Evolutionary conservation across 352 stramenopile genomes (phyloP).

Genomic region (Pythium sp.): DNA sequence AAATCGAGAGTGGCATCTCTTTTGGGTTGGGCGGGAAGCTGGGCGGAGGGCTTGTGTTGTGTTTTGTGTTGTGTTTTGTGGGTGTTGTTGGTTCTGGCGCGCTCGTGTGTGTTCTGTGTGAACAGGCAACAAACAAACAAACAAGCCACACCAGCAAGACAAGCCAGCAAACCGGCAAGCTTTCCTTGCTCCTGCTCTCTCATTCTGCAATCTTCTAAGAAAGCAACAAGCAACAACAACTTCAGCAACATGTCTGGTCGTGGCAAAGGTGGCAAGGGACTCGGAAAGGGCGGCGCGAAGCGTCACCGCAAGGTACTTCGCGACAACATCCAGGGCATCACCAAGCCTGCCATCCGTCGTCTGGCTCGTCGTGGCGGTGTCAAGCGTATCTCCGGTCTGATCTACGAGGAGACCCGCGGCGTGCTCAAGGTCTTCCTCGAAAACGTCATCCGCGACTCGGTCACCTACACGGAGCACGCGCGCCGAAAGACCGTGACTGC

Average conservation of each 20-base stretch:
- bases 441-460: constrained; percentile 96
- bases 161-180: background rate
- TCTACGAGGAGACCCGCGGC: constrained; percentile 98
- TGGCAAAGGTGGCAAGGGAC: constrained; percentile 80
- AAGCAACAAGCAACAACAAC: constrained; percentile 3
- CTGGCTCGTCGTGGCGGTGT: constrained; percentile 98
- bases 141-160: too few species aligned
- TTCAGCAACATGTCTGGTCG: constrained; percentile 80
- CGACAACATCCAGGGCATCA: constrained; percentile 92
- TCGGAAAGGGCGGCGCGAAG: constrained; percentile 83
- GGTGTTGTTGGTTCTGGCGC: background rate
- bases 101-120: background rate
- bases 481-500: constrained; percentile 96
- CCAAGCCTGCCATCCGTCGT: constrained; percentile 95
- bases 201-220: constrained; percentile 9
- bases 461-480: constrained; percentile 96
- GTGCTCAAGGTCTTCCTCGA: constrained; percentile 99
- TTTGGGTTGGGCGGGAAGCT: background rate
- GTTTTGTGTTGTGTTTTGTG: background rate
- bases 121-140: too few species aligned
- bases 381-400: constrained; percentile 97
- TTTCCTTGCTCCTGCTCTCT: background rate
- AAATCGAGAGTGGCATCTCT: background rate
- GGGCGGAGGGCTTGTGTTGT: background rate
- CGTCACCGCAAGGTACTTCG: constrained; percentile 87